A percentile compares a stretch with the other conserved stretches of the same genome.
Conservation (phyloP, 305 asterid genomes). For the Fraxinus greggii region DNA sequence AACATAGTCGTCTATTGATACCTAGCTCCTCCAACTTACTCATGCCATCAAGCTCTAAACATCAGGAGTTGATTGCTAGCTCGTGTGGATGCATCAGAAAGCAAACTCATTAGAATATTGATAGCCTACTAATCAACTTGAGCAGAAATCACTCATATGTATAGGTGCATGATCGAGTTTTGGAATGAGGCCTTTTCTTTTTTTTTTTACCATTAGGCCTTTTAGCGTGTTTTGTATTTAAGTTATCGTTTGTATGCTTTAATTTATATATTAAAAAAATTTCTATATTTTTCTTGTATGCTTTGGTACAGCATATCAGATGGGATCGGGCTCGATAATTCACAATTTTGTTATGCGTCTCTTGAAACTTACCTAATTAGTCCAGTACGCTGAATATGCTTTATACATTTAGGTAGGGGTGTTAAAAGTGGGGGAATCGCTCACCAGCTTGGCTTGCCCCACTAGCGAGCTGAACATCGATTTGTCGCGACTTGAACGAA, state of each 20-base stretch:
- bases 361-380: not conserved
- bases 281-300: not conserved
- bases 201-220: not conserved
- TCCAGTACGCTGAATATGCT: not conserved
- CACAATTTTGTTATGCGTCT: not conserved
- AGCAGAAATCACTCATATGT: not conserved
- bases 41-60: slow-evolving; percentile 21
- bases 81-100: not conserved
- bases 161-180: not conserved
- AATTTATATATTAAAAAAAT: not conserved
- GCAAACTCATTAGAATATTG: not conserved
- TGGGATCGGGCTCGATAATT: not conserved
- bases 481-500: not conserved
- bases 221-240: not conserved
- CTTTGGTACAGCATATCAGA: not conserved
- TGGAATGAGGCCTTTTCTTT: not conserved
- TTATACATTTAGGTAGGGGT: not conserved
- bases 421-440: not conserved
- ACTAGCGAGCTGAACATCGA: not conserved
- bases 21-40: slow-evolving; percentile 7
- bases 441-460: not conserved
- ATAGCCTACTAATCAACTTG: not conserved
- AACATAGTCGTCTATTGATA: slow-evolving; percentile 10
- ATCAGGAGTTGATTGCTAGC: not conserved
- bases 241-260: not conserved